Conservation (phyloP, 805 yeast species). For the Schizosaccharomyces cryophilus region DNA sequence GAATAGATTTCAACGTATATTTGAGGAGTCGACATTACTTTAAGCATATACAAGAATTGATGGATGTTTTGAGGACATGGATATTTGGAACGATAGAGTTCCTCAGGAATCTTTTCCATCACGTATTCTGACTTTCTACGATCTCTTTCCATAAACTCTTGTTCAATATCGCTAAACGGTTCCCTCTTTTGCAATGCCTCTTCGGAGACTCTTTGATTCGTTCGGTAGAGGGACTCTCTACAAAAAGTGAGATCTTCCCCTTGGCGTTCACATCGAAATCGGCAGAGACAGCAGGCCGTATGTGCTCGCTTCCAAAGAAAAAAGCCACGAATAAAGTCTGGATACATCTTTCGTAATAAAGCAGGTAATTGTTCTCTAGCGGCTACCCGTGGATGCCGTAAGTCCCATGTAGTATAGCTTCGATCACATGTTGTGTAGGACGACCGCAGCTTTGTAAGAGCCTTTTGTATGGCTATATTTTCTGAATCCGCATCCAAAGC, state of each 20-base stretch:
- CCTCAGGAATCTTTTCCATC: background rate
- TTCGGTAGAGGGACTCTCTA: too few species aligned
- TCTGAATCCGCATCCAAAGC: background rate
- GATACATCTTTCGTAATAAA: background rate
- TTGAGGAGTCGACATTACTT: background rate
- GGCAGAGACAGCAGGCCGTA: background rate
- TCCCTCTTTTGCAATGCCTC: too few species aligned
- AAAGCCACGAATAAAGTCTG: background rate
- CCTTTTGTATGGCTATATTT: background rate
- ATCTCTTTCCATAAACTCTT: too few species aligned
- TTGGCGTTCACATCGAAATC: background rate
- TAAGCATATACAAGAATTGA: background rate
- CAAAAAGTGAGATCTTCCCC: background rate
- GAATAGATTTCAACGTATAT: background rate
- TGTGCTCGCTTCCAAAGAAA: background rate
- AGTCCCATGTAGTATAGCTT: background rate
- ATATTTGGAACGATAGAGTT: background rate
- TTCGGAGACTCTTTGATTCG: too few species aligned
- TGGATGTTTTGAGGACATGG: background rate
- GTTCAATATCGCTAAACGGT: too few species aligned
- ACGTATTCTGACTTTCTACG: background rate
- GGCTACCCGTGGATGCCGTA: background rate
- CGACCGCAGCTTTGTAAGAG: background rate
- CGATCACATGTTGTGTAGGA: too few species aligned
- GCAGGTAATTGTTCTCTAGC: background rate